phyloP scores from a whole-genome alignment of 1,284 basidiomycete species.

The Apiotrichum siamense region DNA sequence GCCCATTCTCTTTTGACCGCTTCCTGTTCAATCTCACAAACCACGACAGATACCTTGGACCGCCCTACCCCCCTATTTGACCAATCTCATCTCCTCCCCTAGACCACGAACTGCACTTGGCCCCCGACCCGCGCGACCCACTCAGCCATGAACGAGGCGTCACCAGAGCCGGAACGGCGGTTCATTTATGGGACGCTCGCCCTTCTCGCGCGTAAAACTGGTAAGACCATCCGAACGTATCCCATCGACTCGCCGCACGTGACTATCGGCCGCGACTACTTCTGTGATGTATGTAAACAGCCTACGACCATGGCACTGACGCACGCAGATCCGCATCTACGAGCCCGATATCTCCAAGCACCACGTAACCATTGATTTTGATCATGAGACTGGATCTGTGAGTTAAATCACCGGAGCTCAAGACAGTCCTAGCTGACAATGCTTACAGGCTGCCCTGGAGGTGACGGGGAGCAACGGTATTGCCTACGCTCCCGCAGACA shows the following conservation, averaged over 20 bases:
- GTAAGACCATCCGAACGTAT: constrained; percentile 24
- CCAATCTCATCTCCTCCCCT: too few relatives aligned
- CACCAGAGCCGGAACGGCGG: not conserved
- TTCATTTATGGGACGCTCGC: constrained; percentile 27
- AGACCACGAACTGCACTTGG: too few relatives aligned
- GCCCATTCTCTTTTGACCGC: too few relatives aligned
- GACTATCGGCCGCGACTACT: constrained; percentile 39
- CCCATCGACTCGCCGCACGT: constrained; percentile 34
- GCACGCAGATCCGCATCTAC: constrained; percentile 42
- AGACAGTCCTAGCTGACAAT: not conserved
- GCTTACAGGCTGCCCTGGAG: constrained; percentile 33
- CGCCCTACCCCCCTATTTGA: too few relatives aligned
- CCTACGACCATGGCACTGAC: not conserved
- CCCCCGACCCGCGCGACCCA: too few relatives aligned
- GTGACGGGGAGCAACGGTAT: constrained; percentile 39
- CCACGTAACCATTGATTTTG: constrained; percentile 42
- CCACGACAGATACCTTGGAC: too few relatives aligned
- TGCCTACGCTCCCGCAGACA: constrained; percentile 11
- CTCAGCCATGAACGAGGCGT: not conserved
- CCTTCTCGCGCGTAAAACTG: constrained; percentile 30
- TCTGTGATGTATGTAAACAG: constrained; percentile 33
- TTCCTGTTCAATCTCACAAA: too few relatives aligned
- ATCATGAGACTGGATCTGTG: constrained; percentile 32
- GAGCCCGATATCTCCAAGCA: constrained; percentile 42
- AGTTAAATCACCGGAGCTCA: constrained; percentile 7